Conservation (phyloP, 106 monocot species). For the Xerophyta viscosa region DNA sequence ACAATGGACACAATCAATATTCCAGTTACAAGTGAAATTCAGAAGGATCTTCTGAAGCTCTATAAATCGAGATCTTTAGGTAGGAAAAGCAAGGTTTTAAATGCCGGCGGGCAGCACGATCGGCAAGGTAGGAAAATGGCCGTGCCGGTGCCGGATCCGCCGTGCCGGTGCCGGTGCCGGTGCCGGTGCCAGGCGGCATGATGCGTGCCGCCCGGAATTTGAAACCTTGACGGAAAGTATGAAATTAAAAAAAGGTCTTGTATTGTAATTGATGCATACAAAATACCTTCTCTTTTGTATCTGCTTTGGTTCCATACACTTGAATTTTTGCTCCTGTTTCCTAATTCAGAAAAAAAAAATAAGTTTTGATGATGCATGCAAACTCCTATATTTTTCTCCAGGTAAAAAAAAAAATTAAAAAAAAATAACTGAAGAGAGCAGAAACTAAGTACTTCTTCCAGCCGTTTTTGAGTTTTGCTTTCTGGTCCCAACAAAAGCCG, state of each 20-base stretch:
- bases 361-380: background rate
- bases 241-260: background rate
- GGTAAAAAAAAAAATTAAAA: background rate
- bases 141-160: too few species aligned
- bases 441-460: slow-evolving; percentile 52
- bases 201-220: too few species aligned
- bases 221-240: too few species aligned
- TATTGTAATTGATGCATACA: background rate
- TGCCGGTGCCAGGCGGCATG: too few species aligned
- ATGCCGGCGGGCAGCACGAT: too few species aligned
- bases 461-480: slow-evolving; percentile 72
- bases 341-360: slow-evolving; percentile 16
- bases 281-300: slow-evolving; percentile 64
- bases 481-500: slow-evolving; percentile 69
- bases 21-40: too few species aligned
- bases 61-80: too few species aligned
- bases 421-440: background rate
- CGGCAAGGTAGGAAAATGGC: too few species aligned
- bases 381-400: background rate
- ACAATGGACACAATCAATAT: too few species aligned
- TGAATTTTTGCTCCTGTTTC: slow-evolving; percentile 86
- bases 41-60: too few species aligned
- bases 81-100: too few species aligned
- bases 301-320: slow-evolving; percentile 67
- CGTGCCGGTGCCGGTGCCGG: too few species aligned